These are phyloP conservation scores for Trichoderma sp. DNA, from an alignment of 2,329 filamentous ascomycete species.

Conservation along the genomic window DNA sequence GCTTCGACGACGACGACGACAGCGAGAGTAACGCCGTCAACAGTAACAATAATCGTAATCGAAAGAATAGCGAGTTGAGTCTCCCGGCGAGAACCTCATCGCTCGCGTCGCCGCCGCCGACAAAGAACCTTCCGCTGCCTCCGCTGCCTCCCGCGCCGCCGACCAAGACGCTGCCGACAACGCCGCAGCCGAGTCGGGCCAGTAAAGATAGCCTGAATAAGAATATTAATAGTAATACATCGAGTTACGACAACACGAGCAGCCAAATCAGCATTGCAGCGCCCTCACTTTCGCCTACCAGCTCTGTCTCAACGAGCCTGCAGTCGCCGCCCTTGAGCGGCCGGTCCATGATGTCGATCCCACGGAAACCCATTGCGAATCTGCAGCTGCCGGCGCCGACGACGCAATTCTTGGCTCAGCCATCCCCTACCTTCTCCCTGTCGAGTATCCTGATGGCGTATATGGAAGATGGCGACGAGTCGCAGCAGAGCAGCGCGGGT, in stretches of 20 bases:
- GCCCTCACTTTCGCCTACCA: constrained; percentile 27
- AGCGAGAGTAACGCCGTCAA: constrained; percentile 18
- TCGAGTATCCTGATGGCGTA: constrained; percentile 60
- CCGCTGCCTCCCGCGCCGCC: neutral
- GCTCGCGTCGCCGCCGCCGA: neutral
- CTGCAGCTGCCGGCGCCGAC: constrained; percentile 24
- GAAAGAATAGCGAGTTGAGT: constrained; percentile 4
- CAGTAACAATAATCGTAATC: neutral
- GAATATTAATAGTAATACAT: constrained; percentile 21
- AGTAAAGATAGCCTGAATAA: constrained; percentile 27
- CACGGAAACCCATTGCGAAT: constrained; percentile 38
- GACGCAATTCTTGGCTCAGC: constrained; percentile 29
- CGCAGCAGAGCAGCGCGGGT: constrained; percentile 22
- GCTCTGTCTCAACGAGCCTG: constrained; percentile 4
- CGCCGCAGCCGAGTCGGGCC: neutral
- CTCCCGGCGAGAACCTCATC: constrained; percentile 9
- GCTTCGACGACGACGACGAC: constrained; percentile 23
- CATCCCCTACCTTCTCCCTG: constrained; percentile 51
- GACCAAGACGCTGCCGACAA: constrained; percentile 14
- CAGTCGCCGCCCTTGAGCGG: constrained; percentile 4
- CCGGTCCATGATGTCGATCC: constrained; percentile 37
- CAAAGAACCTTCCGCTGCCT: constrained; percentile 7
- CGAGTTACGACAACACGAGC: neutral
- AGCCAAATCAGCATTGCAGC: constrained; percentile 19
- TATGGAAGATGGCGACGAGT: constrained; percentile 48